Evolutionary conservation across 176 grass and related monocot genomes (phyloP), one percentile per base, ranked within the genome.

Genomic region (Cenchrus americanus): DNA sequence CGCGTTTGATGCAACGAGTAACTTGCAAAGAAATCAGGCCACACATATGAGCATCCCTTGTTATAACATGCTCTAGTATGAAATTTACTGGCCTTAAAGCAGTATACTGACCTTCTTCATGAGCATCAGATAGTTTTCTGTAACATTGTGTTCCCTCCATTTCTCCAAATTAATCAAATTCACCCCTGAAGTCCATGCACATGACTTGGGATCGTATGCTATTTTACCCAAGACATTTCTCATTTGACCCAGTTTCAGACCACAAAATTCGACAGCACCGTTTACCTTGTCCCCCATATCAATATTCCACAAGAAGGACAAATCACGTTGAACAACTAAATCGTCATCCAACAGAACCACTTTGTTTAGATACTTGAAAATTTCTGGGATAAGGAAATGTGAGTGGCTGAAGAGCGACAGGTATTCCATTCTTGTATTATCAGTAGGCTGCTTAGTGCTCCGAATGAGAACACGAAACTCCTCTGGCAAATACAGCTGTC

Each of bases 81-180:
- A 65, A 76, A 76, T 21, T 23, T 77, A 77, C 34, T 63, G 48
- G 71, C 49, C 6, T 19, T 71, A 55, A 82, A 46, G 0, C 57
- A 27, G 69, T 44, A 44, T 9, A 90, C 90, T 24, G 14, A 98
- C 96, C 89, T 93, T 83, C 82, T 90, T 62, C 61, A 98, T 89
- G 73, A 95, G 87, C 44, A 88, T 58, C 17, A 93, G 64, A 53
- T 98, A 98, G 22, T 86, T 88, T 69, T 86, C 87, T 27, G 93
- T 93, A 60, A 98, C 50, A 67, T 93, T 95, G 62, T 88, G 88
- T 65, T 98, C 77, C 80, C 93, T 94, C 96, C 96, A 98, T 46
- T 90, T 95, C 40, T 95, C 93, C 87, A 95, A 88, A 88, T 95
- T 92, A 86, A 98, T 82, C 71, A 98, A 78, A 88, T 98, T 98